phyloP scores from a whole-genome alignment of 2,329 filamentous ascomycete genomes.

The Fusarium veterinarium region DNA sequence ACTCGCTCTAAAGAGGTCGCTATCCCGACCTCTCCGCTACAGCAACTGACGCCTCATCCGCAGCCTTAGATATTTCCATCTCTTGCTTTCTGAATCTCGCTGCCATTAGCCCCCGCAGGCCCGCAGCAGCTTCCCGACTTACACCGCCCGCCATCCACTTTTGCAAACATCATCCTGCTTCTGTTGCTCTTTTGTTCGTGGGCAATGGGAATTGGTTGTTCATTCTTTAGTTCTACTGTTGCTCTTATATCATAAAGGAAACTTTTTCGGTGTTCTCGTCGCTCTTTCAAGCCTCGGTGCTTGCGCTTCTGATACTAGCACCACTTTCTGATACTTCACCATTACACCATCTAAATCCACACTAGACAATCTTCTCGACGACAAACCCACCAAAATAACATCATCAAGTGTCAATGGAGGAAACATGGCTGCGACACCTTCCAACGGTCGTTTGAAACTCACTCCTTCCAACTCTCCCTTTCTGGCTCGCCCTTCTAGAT shows the following conservation, averaged over 20 bases:
- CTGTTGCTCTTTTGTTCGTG: conserved; percentile 13
- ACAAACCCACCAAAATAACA: conserved; percentile 19
- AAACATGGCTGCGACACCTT: conserved; percentile 69
- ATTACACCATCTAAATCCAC: conserved; percentile 16
- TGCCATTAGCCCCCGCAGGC: conserved; percentile 32
- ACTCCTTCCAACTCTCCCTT: conserved; percentile 84
- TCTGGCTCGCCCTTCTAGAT: conserved; percentile 68
- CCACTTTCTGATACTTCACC: conserved; percentile 26
- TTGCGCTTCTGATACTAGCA: conserved; percentile 1
- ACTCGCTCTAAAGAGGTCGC: not conserved
- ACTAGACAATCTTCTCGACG: conserved; percentile 8
- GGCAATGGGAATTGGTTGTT: conserved; percentile 14
- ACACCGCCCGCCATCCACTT: conserved; percentile 44
- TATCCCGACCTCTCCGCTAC: conserved; percentile 13
- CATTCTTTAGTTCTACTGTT: conserved; percentile 8
- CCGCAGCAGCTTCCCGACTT: conserved; percentile 43
- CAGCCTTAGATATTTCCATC: conserved; percentile 28
- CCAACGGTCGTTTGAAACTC: conserved; percentile 70
- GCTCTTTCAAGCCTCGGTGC: not conserved
- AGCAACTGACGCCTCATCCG: conserved; percentile 23
- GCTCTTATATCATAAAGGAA: not conserved
- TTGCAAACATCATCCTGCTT: conserved; percentile 41
- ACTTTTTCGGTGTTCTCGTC: not conserved
- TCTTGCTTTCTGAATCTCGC: conserved; percentile 24
- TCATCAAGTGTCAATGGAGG: conserved; percentile 61